Base-by-base conservation (phyloP, 2,329 filamentous ascomycete species). In the Saccharata proteae region DNA sequence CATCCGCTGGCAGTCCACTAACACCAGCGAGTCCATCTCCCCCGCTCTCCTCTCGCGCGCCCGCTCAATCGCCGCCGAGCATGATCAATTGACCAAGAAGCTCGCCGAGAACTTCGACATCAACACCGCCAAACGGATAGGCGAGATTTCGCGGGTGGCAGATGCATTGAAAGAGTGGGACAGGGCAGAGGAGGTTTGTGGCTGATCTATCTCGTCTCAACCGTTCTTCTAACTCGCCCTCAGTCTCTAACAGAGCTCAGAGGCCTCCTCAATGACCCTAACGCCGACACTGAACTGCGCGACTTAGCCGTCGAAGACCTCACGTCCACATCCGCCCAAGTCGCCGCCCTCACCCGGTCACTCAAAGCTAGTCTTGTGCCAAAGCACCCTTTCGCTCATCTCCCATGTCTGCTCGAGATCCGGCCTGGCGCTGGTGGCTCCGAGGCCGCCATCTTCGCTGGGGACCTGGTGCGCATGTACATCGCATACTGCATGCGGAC, bases 381-480 rank as follows among this genome's bases (percentile, higher is more conserved):
- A 1, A 73, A 75, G 23, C 86, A 98, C 52, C 82, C 86, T 3
- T 98, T 94, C 51, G 83, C 83, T 18, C 71, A 84, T 39, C 69
- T 96, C 43, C 84, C 86, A 32, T 96, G 88, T 54, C 69, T 98
- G 40, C 60, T 98, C 24, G 90, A 98, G 58, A 80, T 98, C 37
- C 74, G 86, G 1, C 90, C 90, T 0, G 90, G 90, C 0, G 86
- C 85, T 0, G 90, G 90, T 21, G 90, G 90, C 2, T 76, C 84
- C 35, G 90, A 98, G 58, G 86, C 88, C 3, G 77, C 83, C 0
- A 75, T 93, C 39, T 98, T 98, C 45, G 84, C 86, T 9, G 80
- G 81, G 33, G 76, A 90, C 31, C 58, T 98, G 5, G 73, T 93
- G 44, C 74, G 77, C 43, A 96, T 98, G 90, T 98, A 98, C 59